Evolutionary conservation across 2,329 filamentous ascomycete species (phyloP), one percentile per base, ranked within the genome.

Genomic region (Penicillium sclerotigenum): DNA sequence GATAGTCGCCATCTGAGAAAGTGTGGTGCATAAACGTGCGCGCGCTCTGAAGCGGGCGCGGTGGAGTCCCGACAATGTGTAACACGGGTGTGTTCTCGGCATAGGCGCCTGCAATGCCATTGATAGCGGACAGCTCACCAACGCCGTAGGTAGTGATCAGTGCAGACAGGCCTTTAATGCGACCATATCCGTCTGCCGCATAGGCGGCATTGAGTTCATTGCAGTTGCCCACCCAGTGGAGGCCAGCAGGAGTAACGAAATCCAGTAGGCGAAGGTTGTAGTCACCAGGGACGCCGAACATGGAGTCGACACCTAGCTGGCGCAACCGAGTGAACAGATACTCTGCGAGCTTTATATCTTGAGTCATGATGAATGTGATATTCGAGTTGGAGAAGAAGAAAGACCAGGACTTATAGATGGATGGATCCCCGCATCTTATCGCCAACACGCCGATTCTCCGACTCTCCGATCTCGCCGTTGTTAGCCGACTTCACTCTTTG

Each of bases 61-160:
- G 69, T 9, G 82, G 81, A 0, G 79, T 79, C 2, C 83, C 83
- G 22, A 85, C 82, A 40, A 86, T 79, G 61, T 86, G 83, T 11
- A 85, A 77, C 7, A 91, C 79, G 2, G 88, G 86, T 2, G 89
- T 85, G 63, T 83, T 82, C 71, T 91, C 89, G 1, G 87, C 86
- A 73, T 83, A 90, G 41, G 87, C 83, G n/a, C 88, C 89, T 3
- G 87, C 88, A 52, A 90, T 73, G 38, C 85, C 88, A 65, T 90
- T 90, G 66, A 90, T 78, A 47, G 87, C 87, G 3, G 87, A 90
- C n/a, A 81, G 68, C 64, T 82, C 80, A 9, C 79, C 88, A 5
- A 91, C 87, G 50, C 88, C 89, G 60, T 65, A 62, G 20, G 65
- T 65, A 18, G 63, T 72, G 4, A 72, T 60, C 18, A 71, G 29